These are phyloP conservation scores for Pachysolen tannophilus DNA, from an alignment of 805 yeast species.

Conservation along the genomic window DNA sequence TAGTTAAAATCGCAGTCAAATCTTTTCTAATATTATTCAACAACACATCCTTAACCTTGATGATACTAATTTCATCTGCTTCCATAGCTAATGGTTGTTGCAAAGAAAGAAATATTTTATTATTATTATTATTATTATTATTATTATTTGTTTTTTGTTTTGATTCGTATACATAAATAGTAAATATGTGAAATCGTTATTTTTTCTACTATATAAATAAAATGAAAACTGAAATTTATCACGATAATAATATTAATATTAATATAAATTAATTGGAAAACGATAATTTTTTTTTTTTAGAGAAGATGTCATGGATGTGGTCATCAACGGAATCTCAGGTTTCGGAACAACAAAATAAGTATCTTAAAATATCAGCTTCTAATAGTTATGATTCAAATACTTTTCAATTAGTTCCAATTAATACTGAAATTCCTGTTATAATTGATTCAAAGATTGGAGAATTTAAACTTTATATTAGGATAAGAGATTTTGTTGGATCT, in stretches of 20 bases:
- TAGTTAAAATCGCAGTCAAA: neutral
- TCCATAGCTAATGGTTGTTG: neutral
- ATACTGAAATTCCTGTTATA: neutral
- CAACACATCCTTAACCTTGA: neutral
- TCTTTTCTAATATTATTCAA: neutral
- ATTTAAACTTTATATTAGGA: slow-evolving; percentile 2
- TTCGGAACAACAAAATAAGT: neutral
- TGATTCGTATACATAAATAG: no score
- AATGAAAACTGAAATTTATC: no score
- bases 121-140: no score
- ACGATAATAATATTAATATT: no score
- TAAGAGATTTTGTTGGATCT: slow-evolving; percentile 7
- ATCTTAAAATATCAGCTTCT: slow-evolving; percentile 4
- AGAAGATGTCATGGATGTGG: slow-evolving; percentile 1
- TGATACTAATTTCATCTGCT: neutral
- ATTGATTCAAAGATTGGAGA: slow-evolving; percentile 4
- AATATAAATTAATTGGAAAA: no score
- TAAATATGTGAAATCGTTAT: no score
- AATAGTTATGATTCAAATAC: neutral
- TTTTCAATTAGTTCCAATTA: slow-evolving; percentile 5
- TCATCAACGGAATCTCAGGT: neutral
- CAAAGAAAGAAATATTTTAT: no score
- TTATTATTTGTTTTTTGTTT: no score
- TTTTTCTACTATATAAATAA: no score
- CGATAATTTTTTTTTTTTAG: no score